These are phyloP conservation scores for Yueomyces sp. DNA, from an alignment of 805 yeast genomes.

Conservation along the genomic window DNA sequence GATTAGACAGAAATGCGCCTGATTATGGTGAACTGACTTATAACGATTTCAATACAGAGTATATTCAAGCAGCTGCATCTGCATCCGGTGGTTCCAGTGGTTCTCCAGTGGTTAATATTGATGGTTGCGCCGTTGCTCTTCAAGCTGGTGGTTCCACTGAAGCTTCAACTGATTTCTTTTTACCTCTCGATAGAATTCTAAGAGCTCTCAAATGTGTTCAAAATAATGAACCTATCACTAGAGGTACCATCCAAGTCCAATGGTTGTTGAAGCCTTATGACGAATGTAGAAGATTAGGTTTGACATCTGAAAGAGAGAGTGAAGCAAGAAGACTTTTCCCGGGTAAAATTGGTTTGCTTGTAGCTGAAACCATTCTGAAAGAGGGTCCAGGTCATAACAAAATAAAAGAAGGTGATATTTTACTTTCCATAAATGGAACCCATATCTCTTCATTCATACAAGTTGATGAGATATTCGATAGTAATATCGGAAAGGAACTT, in stretches of 20 bases:
- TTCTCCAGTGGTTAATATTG: constrained; percentile 85
- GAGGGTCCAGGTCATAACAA: constrained; percentile 69
- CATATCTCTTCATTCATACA: constrained; percentile 56
- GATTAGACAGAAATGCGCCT: constrained; percentile 89
- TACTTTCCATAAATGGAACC: constrained; percentile 57
- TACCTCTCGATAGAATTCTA: constrained; percentile 72
- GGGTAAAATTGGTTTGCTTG: constrained; percentile 62
- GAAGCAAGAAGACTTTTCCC: constrained; percentile 59
- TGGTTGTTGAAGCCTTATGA: constrained; percentile 83
- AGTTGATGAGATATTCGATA: constrained; percentile 76
- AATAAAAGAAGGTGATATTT: constrained; percentile 75
- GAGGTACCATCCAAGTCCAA: constrained; percentile 88
- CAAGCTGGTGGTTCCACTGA: constrained; percentile 92
- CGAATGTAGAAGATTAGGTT: constrained; percentile 78
- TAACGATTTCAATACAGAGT: constrained; percentile 87
- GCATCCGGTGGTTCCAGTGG: constrained; percentile 96
- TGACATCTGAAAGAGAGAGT: constrained; percentile 61
- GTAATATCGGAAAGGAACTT: constrained; percentile 45
- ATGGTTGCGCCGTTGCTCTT: constrained; percentile 78
- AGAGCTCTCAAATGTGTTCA: constrained; percentile 74
- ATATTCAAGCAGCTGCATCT: constrained; percentile 90
- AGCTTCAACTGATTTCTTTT: constrained; percentile 85
- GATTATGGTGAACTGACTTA: constrained; percentile 81
- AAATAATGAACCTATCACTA: constrained; percentile 40
- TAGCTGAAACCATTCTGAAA: constrained; percentile 70